Conservation (phyloP, 257 asterid genomes). For the Solanum etuberosum region DNA sequence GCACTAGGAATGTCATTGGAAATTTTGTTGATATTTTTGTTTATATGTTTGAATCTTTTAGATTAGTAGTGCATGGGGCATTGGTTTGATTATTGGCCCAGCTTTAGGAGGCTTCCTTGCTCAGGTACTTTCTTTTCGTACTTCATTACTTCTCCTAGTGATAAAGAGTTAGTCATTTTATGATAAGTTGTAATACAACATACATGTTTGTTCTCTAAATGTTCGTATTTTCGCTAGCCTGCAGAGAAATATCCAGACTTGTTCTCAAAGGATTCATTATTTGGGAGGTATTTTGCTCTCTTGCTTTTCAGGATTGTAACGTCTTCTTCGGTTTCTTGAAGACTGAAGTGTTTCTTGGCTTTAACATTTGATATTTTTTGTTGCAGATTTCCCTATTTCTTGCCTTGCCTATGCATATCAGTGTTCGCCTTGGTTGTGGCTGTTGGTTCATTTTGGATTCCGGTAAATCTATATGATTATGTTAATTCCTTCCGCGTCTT, state of each 20-base stretch:
- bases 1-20: neutral
- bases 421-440: slow-evolving; percentile 44
- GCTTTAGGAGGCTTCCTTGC: slow-evolving; percentile 91
- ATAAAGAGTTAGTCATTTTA: neutral
- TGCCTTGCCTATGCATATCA: slow-evolving; percentile 77
- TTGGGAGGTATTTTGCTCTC: slow-evolving; percentile 45
- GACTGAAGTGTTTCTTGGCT: neutral
- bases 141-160: neutral
- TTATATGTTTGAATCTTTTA: slow-evolving; percentile 5
- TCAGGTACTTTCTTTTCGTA: slow-evolving; percentile 35
- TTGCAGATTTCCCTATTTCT: slow-evolving; percentile 78
- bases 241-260: slow-evolving; percentile 74
- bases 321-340: neutral
- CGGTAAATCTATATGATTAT: slow-evolving; percentile 31
- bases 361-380: neutral
- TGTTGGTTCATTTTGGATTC: slow-evolving; percentile 50
- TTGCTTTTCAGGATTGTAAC: neutral
- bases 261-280: slow-evolving; percentile 48
- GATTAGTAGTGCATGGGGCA: slow-evolving; percentile 86
- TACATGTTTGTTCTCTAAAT: neutral
- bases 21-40: neutral
- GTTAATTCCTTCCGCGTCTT: neutral
- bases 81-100: slow-evolving; percentile 85
- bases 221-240: slow-evolving; percentile 31
- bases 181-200: neutral